Base-by-base conservation (phyloP, 805 yeast species). In the Yamadazyma laniorum region DNA sequence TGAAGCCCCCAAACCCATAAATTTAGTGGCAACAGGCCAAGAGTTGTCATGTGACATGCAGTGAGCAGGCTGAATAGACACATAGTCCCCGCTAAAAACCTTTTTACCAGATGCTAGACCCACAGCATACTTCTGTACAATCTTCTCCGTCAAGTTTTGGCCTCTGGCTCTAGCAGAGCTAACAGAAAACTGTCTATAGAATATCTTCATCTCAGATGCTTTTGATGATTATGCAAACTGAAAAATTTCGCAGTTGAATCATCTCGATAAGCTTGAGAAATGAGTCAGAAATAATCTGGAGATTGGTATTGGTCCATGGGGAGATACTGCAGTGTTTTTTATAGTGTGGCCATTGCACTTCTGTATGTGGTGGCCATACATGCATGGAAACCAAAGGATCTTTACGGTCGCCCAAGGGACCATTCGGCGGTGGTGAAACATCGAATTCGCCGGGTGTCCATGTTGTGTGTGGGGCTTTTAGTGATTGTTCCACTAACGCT, bases 31-130 rank as follows among this genome's bases (percentile, higher is more conserved):
- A 13, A 93, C 97, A 1, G 99, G 99, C 99, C 99, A 95, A 30
- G 97, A 83, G 65, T 93, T 93, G 63, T 93, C 99, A 62, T 93
- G 99, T 12, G 98, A 88, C 99, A 93, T 93, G 63, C 97, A 95
- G 67, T 93, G 95, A 3, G 95, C 91, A 3, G 99, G 99, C 53
- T 71, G 76, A 57, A 93, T 91, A 2, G 96, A 79, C 35, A 95
- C 98, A 65, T 90, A 93, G 67, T 93, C 99, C 11, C 98, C 99
- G 32, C 87, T 74, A 52, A 72, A 80, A 25, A 93, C 96, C 38
- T 69, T 58, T 59, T 93, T 91, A 21, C 79, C 82, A n/a, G 71
- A 55, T 16, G 93, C 79, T 31, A 87, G 61, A 3, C 91, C 95
- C 8, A 90, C 95, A 3, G 98, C 95, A 58, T 86, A 91, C 53